phyloP scores from a whole-genome alignment of 1,284 basidiomycete species.

The Tremellales sp. region DNA sequence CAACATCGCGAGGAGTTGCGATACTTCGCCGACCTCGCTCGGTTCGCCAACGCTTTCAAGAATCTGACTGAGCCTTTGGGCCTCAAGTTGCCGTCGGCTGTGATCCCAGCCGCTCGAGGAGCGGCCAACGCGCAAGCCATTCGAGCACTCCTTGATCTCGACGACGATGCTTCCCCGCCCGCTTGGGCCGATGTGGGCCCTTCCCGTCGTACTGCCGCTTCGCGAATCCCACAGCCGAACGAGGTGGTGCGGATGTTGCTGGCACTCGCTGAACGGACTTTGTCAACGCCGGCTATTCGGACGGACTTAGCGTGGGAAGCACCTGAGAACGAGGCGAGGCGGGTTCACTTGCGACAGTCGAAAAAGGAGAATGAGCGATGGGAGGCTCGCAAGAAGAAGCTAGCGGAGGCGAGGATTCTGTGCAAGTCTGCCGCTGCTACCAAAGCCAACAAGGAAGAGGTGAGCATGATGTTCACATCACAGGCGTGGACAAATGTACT shows the following conservation, averaged over 20 bases:
- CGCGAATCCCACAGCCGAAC: slow-evolving; percentile 25
- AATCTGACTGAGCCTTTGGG: slow-evolving; percentile 15
- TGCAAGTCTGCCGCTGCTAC: slow-evolving; percentile 27
- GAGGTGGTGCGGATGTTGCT: slow-evolving; percentile 43
- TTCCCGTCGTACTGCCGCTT: slow-evolving; percentile 27
- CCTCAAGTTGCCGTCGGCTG: slow-evolving; percentile 16
- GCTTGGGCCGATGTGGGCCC: slow-evolving; percentile 28
- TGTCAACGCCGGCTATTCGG: slow-evolving; percentile 19
- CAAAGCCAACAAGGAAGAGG: slow-evolving; percentile 25
- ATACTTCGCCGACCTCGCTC: slow-evolving; percentile 40
- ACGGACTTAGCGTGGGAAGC: slow-evolving; percentile 20
- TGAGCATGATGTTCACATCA: slow-evolving; percentile 11
- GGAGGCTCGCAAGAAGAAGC: slow-evolving; percentile 32
- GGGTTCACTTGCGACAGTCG: slow-evolving; percentile 7
- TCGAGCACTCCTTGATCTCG: slow-evolving; percentile 28
- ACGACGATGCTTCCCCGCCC: slow-evolving; percentile 22
- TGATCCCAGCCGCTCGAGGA: slow-evolving; percentile 4
- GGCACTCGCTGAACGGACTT: slow-evolving; percentile 25
- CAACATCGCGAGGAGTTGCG: slow-evolving; percentile 37
- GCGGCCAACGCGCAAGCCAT: slow-evolving; percentile 23
- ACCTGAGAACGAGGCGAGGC: slow-evolving; percentile 17
- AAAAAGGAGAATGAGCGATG: slow-evolving; percentile 23
- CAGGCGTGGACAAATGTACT: not conserved
- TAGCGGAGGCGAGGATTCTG: slow-evolving; percentile 21
- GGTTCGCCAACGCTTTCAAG: slow-evolving; percentile 31